Conservation (phyloP, 78 protist species). For the Dictyostelium citrinum region DNA sequence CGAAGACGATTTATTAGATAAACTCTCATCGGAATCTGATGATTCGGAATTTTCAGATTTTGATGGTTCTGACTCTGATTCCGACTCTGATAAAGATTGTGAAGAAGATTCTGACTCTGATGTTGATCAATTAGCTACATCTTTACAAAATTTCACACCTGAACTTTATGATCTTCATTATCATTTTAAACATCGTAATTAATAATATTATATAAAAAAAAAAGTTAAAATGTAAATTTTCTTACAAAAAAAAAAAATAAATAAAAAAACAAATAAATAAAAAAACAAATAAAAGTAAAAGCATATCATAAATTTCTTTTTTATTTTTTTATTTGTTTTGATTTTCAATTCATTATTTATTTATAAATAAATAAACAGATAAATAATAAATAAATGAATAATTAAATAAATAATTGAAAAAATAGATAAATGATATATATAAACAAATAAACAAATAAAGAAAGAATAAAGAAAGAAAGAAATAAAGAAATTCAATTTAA, state of each 20-base stretch:
- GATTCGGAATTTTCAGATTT: constrained; percentile 61
- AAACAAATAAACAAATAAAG: too few species aligned
- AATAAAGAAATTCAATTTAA: too few species aligned
- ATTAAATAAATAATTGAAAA: too few species aligned
- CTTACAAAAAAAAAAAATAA: neutral
- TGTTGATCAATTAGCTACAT: constrained; percentile 40
- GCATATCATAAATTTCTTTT: neutral
- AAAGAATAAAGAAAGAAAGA: too few species aligned
- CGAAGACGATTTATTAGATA: constrained; percentile 9
- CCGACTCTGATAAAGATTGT: constrained; percentile 18
- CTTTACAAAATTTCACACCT: constrained; percentile 49
- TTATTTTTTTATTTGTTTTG: too few species aligned
- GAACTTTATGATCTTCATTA: constrained; percentile 11
- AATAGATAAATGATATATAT: too few species aligned
- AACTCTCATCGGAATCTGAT: constrained; percentile 35
- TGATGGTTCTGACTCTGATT: neutral
- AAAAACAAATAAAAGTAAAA: neutral
- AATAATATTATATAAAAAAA: neutral
- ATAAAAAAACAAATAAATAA: neutral
- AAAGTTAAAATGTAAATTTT: neutral
- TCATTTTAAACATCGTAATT: constrained; percentile 39
- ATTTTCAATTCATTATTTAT: too few species aligned
- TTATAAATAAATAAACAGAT: too few species aligned
- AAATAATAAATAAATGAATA: too few species aligned
- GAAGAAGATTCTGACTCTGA: constrained; percentile 13